Evolutionary conservation across 2,329 filamentous ascomycete species (phyloP).

Genomic region (Diaporthe australafricana): DNA sequence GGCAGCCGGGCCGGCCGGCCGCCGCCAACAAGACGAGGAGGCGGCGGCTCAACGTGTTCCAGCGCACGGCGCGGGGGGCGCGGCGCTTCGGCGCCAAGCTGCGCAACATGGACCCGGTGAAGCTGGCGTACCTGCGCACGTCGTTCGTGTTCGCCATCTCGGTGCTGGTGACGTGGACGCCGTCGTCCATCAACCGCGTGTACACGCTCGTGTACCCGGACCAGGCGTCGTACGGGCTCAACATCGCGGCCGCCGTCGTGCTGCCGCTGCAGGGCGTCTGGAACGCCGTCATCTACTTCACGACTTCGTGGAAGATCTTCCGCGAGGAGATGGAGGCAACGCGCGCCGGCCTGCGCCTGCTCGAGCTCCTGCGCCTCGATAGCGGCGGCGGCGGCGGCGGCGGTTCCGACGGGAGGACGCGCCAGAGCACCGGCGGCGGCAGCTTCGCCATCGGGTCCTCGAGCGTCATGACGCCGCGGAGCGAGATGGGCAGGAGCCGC

Average conservation of each 20-base stretch:
- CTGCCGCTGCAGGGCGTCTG: constrained; percentile 83
- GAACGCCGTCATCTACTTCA: constrained; percentile 83
- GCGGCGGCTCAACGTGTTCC: constrained; percentile 34
- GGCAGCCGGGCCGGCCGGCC: background rate
- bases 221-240: constrained; percentile 70
- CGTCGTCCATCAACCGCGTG: constrained; percentile 79
- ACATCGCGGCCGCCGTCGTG: constrained; percentile 77
- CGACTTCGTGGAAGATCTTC: constrained; percentile 65
- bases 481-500: constrained; percentile 35
- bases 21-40: background rate
- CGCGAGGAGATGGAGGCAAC: constrained; percentile 37
- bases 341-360: background rate
- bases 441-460: constrained; percentile 33
- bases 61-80: constrained; percentile 29
- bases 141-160: constrained; percentile 72
- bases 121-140: constrained; percentile 70
- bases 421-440: constrained; percentile 12
- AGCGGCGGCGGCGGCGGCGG: constrained; percentile 5
- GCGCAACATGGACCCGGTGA: constrained; percentile 64
- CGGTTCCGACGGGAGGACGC: background rate
- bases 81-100: constrained; percentile 47
- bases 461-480: constrained; percentile 28
- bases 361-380: constrained; percentile 12
- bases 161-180: constrained; percentile 72
- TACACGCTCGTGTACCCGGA: constrained; percentile 72